Conservation (phyloP, 2,329 filamentous ascomycete species). For the Nothophaeocryptopus gaeumannii region DNA sequence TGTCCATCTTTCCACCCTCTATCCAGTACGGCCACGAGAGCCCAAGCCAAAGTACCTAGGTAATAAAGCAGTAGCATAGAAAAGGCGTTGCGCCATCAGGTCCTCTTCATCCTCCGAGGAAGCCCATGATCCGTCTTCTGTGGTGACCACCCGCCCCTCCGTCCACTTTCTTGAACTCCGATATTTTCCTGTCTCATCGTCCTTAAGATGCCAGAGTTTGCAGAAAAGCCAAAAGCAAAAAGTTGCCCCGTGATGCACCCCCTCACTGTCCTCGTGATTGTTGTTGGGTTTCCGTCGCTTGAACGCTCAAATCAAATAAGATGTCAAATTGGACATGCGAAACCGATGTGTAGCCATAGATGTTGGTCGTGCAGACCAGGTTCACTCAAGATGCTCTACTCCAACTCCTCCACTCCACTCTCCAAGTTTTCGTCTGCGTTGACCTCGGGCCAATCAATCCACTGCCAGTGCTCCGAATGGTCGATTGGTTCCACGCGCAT, state of each 20-base stretch:
- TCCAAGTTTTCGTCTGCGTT: slow-evolving; percentile 14
- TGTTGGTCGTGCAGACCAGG: slow-evolving; percentile 5
- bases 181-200: slow-evolving; percentile 12
- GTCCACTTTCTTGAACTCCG: neutral
- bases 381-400: slow-evolving; percentile 7
- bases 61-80: slow-evolving; percentile 3
- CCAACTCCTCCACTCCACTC: slow-evolving; percentile 9
- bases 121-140: slow-evolving; percentile 1
- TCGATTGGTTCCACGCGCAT: slow-evolving; percentile 32
- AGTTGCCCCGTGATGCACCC: neutral
- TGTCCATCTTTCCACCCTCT: neutral
- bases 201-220: slow-evolving; percentile 18
- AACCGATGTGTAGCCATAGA: slow-evolving; percentile 17
- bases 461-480: slow-evolving; percentile 32
- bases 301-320: slow-evolving; percentile 20
- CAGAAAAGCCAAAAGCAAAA: neutral
- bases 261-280: neutral
- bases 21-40: slow-evolving; percentile 1
- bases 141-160: no score
- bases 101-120: slow-evolving; percentile 1
- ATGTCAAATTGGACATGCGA: slow-evolving; percentile 18
- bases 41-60: neutral
- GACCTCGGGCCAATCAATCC: slow-evolving; percentile 30
- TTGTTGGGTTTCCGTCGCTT: slow-evolving; percentile 15
- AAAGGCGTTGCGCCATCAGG: slow-evolving; percentile 12